Conservation (phyloP, 768 basidiomycete species). For the Rhodotorula diobovata region DNA sequence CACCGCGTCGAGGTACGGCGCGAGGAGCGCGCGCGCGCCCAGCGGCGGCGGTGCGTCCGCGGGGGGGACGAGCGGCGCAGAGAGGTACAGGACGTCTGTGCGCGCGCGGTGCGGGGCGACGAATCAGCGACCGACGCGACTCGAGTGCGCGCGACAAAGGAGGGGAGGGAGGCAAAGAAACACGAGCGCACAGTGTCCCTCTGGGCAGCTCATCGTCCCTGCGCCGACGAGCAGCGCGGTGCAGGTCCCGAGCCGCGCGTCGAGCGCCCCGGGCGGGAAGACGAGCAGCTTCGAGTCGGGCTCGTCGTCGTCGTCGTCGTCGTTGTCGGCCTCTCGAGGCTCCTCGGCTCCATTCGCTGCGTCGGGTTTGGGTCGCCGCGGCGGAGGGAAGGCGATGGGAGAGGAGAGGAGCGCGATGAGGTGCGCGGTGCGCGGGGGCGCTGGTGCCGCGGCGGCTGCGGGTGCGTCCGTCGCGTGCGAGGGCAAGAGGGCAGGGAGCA, state of each 20-base stretch:
- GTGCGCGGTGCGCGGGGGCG: background rate
- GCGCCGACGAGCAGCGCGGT: conserved; percentile 67
- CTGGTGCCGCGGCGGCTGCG: background rate
- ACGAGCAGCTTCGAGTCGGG: conserved; percentile 67
- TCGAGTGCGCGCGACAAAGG: no score
- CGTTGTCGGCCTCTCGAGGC: no score
- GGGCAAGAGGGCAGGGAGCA: conserved; percentile 22
- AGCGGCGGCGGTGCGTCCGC: background rate
- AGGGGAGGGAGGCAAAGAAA: background rate
- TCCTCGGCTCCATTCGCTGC: no score
- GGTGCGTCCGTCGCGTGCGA: background rate
- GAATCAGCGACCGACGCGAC: background rate
- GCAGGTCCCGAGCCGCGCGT: conserved; percentile 49
- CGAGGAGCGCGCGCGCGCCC: background rate
- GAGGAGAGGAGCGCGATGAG: conserved; percentile 21
- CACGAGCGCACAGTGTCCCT: conserved; percentile 63
- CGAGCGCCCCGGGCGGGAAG: conserved; percentile 65
- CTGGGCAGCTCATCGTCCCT: conserved; percentile 67
- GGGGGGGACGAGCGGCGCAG: conserved; percentile 56
- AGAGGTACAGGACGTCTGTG: conserved; percentile 49
- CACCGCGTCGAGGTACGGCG: conserved; percentile 26
- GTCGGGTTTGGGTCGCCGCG: conserved; percentile 40
- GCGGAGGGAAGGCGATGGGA: conserved; percentile 48
- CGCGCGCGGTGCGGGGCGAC: background rate
- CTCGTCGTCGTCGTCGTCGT: conserved; percentile 16